Evolutionary conservation across 1,284 basidiomycete species (phyloP).

Genomic region (Vanrija sp.): DNA sequence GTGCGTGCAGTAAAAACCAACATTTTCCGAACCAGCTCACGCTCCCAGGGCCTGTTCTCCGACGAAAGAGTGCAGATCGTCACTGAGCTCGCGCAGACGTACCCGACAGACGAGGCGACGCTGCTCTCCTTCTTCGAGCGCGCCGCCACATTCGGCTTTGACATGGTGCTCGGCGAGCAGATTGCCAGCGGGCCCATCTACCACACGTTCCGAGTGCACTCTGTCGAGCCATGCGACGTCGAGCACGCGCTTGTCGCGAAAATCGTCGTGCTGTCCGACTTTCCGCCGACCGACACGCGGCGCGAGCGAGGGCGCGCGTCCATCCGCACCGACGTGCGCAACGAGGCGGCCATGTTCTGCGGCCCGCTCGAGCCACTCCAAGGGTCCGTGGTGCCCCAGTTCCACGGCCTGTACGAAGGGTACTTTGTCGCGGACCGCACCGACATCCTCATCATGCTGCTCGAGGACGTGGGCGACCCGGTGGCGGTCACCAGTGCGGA

Average conservation of each 20-base stretch:
- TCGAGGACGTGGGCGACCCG: constrained; percentile 2
- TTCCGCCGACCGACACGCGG: constrained; percentile 1
- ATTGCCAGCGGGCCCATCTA: background rate
- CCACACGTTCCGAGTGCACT: background rate
- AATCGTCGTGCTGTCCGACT: background rate
- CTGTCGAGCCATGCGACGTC: no score
- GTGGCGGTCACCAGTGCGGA: background rate
- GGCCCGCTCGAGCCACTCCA: background rate
- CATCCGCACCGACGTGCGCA: background rate
- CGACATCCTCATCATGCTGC: constrained; percentile 1
- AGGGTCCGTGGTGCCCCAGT: constrained; percentile 1
- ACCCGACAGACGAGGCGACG: background rate
- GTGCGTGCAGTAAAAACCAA: background rate
- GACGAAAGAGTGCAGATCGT: no score
- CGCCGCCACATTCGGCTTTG: background rate
- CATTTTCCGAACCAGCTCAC: no score
- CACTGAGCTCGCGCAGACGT: background rate
- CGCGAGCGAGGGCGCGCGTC: background rate
- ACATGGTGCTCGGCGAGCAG: background rate
- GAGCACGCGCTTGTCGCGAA: background rate
- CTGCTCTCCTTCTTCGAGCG: background rate
- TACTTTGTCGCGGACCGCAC: background rate
- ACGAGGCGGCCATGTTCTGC: constrained; percentile 6
- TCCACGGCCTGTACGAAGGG: constrained; percentile 5
- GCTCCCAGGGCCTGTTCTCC: no score